phyloP scores from a whole-genome alignment of 2,329 filamentous ascomycete genomes.

The Leptographium radiaticola region DNA sequence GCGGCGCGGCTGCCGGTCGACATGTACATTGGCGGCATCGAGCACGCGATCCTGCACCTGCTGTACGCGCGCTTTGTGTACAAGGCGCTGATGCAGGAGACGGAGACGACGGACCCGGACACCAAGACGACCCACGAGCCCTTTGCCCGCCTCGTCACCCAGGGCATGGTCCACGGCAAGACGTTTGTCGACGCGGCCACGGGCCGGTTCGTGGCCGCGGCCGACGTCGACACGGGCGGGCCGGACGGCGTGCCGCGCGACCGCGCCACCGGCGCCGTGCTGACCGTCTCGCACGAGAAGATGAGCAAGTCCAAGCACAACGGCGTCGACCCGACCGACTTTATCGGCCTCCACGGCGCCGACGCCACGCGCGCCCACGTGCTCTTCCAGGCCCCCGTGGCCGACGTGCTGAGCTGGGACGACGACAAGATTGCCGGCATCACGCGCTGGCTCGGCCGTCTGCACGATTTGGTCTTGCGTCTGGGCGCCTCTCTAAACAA shows the following conservation, averaged over 20 bases:
- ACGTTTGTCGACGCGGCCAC: slow-evolving; percentile 65
- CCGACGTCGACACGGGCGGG: slow-evolving; percentile 55
- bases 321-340: slow-evolving; percentile 66
- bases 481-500: too few species aligned
- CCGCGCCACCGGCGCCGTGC: slow-evolving; percentile 42
- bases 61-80: slow-evolving; percentile 84
- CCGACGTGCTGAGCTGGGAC: slow-evolving; percentile 79
- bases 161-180: slow-evolving; percentile 88
- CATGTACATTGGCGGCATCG: slow-evolving; percentile 78
- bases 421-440: slow-evolving; percentile 70
- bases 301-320: slow-evolving; percentile 96
- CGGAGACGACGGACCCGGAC: slow-evolving; percentile 20
- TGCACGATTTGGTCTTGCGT: slow-evolving; percentile 43
- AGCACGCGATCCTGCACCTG: slow-evolving; percentile 82
- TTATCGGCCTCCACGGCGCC: slow-evolving; percentile 63
- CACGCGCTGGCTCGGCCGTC: slow-evolving; percentile 62
- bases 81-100: slow-evolving; percentile 59
- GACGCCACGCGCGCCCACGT: slow-evolving; percentile 79
- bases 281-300: slow-evolving; percentile 64
- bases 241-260: slow-evolving; percentile 42
- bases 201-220: slow-evolving; percentile 63
- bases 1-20: slow-evolving; percentile 58
- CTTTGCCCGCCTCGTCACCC: slow-evolving; percentile 69
- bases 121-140: slow-evolving; percentile 40
- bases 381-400: slow-evolving; percentile 76